These are phyloP conservation scores for Gynostemma pentaphyllum DNA, from an alignment of 306 rosid genomes.

Conservation along the genomic window DNA sequence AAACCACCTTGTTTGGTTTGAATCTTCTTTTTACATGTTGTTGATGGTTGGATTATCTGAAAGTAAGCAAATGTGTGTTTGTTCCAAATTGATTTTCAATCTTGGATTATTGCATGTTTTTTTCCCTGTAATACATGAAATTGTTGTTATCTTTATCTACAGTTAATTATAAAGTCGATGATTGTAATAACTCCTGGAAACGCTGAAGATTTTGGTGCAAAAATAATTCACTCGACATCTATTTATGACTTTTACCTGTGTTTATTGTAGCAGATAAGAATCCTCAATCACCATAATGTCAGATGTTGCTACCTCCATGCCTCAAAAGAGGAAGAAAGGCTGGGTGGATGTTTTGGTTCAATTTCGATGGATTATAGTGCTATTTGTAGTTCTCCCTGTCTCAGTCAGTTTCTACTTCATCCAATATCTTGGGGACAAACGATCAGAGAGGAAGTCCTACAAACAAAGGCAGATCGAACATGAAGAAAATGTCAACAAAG, in stretches of 20 bases:
- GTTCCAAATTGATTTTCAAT: neutral
- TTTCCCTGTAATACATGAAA: no score
- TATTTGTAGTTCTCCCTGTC: conserved; percentile 87
- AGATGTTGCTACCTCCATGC: conserved; percentile 74
- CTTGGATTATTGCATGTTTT: no score
- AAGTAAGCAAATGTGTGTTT: neutral
- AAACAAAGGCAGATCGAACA: conserved; percentile 81
- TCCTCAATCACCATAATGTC: conserved; percentile 35
- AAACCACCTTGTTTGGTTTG: neutral
- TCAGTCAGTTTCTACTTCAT: conserved; percentile 78
- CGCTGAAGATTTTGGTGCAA: neutral
- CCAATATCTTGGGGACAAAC: conserved; percentile 75
- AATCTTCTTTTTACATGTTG: neutral
- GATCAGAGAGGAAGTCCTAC: conserved; percentile 83
- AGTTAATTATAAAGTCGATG: neutral
- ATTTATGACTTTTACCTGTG: neutral
- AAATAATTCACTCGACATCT: neutral
- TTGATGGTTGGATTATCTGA: neutral
- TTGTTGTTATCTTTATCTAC: no score
- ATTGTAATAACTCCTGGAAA: neutral
- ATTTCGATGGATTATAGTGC: conserved; percentile 82
- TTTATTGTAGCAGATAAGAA: conserved; percentile 12
- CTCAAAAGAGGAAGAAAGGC: conserved; percentile 82
- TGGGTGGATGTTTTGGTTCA: conserved; percentile 76
- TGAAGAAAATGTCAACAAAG: conserved; percentile 76